phyloP scores from a whole-genome alignment of 2,329 filamentous ascomycete genomes.

The Colletotrichum lupini region DNA sequence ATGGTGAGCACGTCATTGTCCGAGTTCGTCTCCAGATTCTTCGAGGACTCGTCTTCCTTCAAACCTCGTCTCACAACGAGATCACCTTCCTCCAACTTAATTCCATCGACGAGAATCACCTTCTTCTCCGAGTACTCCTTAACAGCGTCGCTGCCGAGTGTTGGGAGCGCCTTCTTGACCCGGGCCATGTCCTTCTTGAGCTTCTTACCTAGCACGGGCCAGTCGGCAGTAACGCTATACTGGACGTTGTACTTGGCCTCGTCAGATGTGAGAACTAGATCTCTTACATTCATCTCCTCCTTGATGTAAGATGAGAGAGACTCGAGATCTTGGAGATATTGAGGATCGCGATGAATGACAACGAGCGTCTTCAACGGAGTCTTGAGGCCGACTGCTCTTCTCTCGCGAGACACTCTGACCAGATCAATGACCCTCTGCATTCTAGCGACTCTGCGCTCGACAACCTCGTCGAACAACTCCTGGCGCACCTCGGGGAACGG shows the following conservation, averaged over 20 bases:
- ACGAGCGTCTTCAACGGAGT: slow-evolving; percentile 90
- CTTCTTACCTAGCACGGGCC: slow-evolving; percentile 95
- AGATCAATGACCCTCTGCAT: slow-evolving; percentile 98
- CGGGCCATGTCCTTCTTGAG: slow-evolving; percentile 93
- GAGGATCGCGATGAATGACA: slow-evolving; percentile 84
- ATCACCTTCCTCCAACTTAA: slow-evolving; percentile 84
- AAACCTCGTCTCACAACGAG: slow-evolving; percentile 84
- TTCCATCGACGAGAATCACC: slow-evolving; percentile 85
- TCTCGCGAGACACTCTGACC: slow-evolving; percentile 85
- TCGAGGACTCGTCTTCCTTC: slow-evolving; percentile 76
- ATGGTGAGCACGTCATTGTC: slow-evolving; percentile 92
- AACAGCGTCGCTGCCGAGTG: slow-evolving; percentile 82
- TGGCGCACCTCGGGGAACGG: slow-evolving; percentile 88
- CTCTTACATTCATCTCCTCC: slow-evolving; percentile 91
- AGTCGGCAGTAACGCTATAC: slow-evolving; percentile 90
- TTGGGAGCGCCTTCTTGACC: slow-evolving; percentile 90
- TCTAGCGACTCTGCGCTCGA: slow-evolving; percentile 86
- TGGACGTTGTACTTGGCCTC: slow-evolving; percentile 93
- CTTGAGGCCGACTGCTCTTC: slow-evolving; percentile 86
- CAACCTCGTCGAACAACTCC: slow-evolving; percentile 86
- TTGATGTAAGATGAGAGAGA: slow-evolving; percentile 89
- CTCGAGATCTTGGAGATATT: slow-evolving; percentile 88
- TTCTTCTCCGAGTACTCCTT: slow-evolving; percentile 80
- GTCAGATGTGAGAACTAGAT: slow-evolving; percentile 85
- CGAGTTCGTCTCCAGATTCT: slow-evolving; percentile 85